Conservation (phyloP, 768 basidiomycete genomes). For the Psilocybe tampanensis region DNA sequence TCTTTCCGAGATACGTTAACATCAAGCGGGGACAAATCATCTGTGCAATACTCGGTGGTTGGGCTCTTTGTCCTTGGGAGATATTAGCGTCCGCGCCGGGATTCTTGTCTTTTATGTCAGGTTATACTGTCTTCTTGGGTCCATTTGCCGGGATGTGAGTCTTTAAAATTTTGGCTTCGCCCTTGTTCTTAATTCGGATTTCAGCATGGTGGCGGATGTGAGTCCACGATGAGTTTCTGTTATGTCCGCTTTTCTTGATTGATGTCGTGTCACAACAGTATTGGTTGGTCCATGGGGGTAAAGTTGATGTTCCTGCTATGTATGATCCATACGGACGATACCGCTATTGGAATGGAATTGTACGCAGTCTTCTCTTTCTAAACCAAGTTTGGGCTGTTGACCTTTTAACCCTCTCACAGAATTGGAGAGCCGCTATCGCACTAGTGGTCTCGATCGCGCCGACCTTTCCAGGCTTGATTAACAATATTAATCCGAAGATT, state of each 20-base stretch:
- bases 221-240: slow-evolving; percentile 14
- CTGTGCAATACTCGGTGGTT: slow-evolving; percentile 81
- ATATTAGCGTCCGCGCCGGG: slow-evolving; percentile 69
- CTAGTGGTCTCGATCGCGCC: slow-evolving; percentile 70
- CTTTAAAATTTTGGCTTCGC: neutral
- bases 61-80: slow-evolving; percentile 88
- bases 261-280: slow-evolving; percentile 44
- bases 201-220: slow-evolving; percentile 51
- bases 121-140: slow-evolving; percentile 85
- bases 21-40: slow-evolving; percentile 79
- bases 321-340: slow-evolving; percentile 82
- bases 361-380: slow-evolving; percentile 35
- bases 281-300: slow-evolving; percentile 73
- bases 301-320: slow-evolving; percentile 83
- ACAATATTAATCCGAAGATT: slow-evolving; percentile 69
- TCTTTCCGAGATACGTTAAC: slow-evolving; percentile 77
- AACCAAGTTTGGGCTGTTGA: neutral
- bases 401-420: slow-evolving; percentile 40
- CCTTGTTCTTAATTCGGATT: neutral
- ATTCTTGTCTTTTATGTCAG: slow-evolving; percentile 78
- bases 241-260: neutral
- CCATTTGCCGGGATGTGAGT: slow-evolving; percentile 81
- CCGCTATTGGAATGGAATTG: slow-evolving; percentile 74
- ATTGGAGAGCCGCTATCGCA: slow-evolving; percentile 79
- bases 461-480: slow-evolving; percentile 75